A percentile compares a stretch with the other conserved stretches of the same genome.
Evolutionary conservation across 306 rosid species (phyloP).

Genomic region (Lathyrus tuberosus): DNA sequence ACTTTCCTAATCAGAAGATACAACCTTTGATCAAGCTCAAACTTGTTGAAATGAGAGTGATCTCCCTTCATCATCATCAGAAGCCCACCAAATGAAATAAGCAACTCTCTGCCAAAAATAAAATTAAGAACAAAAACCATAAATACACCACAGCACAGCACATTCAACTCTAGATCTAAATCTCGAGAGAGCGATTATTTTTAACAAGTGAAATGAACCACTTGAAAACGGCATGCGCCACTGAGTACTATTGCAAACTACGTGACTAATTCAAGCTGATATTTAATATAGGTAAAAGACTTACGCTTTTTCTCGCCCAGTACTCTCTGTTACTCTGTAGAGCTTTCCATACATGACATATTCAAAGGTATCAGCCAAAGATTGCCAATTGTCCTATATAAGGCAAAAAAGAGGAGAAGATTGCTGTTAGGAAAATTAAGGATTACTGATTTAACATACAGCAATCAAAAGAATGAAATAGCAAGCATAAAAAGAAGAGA

Average conservation of each 20-base stretch:
- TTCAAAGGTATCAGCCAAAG: constrained; percentile 84
- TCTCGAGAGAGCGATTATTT: neutral
- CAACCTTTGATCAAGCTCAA: too few species aligned
- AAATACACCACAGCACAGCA: neutral
- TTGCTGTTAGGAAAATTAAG: constrained; percentile 21
- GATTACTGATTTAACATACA: constrained; percentile 21
- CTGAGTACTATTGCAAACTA: neutral
- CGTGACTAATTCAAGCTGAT: neutral
- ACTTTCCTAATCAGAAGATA: too few species aligned
- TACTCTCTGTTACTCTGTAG: too few species aligned
- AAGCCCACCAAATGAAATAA: too few species aligned
- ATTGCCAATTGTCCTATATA: constrained; percentile 62
- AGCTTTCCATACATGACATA: constrained; percentile 95
- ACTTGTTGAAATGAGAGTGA: too few species aligned
- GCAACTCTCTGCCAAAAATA: too few species aligned
- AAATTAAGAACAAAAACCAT: neutral
- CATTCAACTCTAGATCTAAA: neutral
- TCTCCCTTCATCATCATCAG: too few species aligned
- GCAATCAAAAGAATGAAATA: neutral
- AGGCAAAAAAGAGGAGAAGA: neutral
- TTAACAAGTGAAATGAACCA: neutral
- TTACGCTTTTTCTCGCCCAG: constrained; percentile 79
- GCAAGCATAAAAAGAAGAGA: constrained; percentile 13
- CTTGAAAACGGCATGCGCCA: neutral
- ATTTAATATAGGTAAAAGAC: constrained; percentile 39